Percentiles rank a stretch among this genome's conserved stretches.
These are phyloP conservation scores for Saccharomycopsis fermentans DNA, from an alignment of 805 yeast genomes.

Conservation along the genomic window DNA sequence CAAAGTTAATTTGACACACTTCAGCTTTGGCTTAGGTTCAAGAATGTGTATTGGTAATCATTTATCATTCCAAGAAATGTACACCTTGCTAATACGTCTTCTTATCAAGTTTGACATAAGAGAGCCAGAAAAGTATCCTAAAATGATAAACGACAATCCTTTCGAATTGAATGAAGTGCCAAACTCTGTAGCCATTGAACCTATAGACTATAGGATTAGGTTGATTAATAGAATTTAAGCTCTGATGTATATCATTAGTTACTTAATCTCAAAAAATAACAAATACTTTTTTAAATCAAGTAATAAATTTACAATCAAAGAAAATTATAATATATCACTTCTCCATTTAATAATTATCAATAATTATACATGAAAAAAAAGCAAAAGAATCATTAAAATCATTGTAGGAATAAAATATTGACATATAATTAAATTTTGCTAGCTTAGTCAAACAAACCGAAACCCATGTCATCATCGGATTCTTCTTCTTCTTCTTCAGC, in stretches of 20 bases:
- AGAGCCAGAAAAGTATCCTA: constrained; percentile 28
- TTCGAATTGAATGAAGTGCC: constrained; percentile 42
- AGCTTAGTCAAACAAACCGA: constrained; percentile 60
- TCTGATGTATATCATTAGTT: not conserved
- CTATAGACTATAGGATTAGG: constrained; percentile 32
- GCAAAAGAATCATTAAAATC: not conserved
- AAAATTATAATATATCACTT: constrained; percentile 1
- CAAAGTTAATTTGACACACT: constrained; percentile 23
- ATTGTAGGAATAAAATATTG: not conserved
- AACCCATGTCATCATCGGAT: constrained; percentile 61
- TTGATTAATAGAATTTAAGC: constrained; percentile 16
- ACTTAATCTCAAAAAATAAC: too few relatives aligned
- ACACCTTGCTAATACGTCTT: constrained; percentile 43
- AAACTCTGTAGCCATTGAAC: constrained; percentile 54
- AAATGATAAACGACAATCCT: constrained; percentile 39
- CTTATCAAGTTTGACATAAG: constrained; percentile 40
- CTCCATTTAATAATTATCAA: constrained; percentile 1
- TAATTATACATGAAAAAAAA: not conserved
- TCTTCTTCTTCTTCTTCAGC: constrained; percentile 48
- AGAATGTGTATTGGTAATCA: constrained; percentile 64
- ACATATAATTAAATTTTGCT: not conserved
- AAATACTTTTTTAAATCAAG: too few relatives aligned
- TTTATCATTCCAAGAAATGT: constrained; percentile 57
- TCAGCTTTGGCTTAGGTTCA: constrained; percentile 61
- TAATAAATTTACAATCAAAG: not conserved